A percentile compares a stretch with the other conserved stretches of the same genome.
phyloP scores from a whole-genome alignment of 2,329 filamentous ascomycete species.

The Fusarium phyllophilum region DNA sequence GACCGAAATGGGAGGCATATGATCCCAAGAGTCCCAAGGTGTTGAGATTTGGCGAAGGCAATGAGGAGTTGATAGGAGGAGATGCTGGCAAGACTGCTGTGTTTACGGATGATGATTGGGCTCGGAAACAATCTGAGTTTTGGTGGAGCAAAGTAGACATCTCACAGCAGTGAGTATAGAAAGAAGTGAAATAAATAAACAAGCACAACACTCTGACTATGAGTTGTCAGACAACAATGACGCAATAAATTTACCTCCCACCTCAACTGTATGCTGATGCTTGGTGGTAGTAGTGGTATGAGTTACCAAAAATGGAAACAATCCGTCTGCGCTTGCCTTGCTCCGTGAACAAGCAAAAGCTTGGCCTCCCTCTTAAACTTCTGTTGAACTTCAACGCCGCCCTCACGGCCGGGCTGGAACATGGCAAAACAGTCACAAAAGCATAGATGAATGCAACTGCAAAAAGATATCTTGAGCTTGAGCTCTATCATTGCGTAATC shows the following conservation, averaged over 20 bases:
- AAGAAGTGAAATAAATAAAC: neutral
- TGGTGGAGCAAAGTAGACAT: slow-evolving; percentile 57
- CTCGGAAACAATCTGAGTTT: slow-evolving; percentile 55
- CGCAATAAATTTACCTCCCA: accelerated
- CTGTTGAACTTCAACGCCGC: accelerated
- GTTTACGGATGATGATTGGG: slow-evolving; percentile 54
- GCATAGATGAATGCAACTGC: accelerated
- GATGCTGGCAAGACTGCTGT: slow-evolving; percentile 49
- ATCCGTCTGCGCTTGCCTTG: neutral
- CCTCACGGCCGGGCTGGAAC: accelerated
- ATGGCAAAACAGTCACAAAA: neutral
- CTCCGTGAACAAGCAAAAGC: neutral
- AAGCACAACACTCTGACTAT: neutral
- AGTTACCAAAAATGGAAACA: neutral
- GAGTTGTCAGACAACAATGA: accelerated
- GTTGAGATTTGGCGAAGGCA: slow-evolving; percentile 57
- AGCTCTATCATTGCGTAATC: neutral
- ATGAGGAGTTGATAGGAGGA: slow-evolving; percentile 60
- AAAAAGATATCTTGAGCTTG: neutral
- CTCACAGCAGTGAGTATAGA: slow-evolving; percentile 44
- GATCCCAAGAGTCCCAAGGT: slow-evolving; percentile 42
- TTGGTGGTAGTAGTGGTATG: accelerated
- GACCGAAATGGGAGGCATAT: slow-evolving; percentile 53
- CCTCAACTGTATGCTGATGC: accelerated
- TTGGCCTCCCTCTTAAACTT: neutral